A percentile compares a stretch with the other conserved stretches of the same genome.
These are phyloP conservation scores for Arctium minus DNA, from an alignment of 129 eudicot genomes.

Conservation along the genomic window DNA sequence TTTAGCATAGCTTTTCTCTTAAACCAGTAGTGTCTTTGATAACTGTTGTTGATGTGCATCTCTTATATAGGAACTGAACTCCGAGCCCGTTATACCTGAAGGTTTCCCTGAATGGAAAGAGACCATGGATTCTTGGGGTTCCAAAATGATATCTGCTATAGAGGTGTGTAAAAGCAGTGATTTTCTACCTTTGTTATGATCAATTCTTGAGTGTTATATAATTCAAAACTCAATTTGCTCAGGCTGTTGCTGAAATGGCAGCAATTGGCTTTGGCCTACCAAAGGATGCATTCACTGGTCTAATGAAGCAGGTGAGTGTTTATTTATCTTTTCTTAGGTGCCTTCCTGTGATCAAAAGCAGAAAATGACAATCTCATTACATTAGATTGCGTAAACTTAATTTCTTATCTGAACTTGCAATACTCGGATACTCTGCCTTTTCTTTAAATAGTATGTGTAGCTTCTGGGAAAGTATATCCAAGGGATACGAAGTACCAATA, in stretches of 20 bases:
- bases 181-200: background rate
- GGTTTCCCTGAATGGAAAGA: slow-evolving; percentile 95
- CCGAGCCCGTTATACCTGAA: slow-evolving; percentile 93
- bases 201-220: background rate
- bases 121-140: slow-evolving; percentile 94
- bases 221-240: slow-evolving; percentile 16
- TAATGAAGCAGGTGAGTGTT: slow-evolving; percentile 72
- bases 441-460: background rate
- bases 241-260: slow-evolving; percentile 99
- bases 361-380: background rate
- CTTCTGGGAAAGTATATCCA: background rate
- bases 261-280: slow-evolving; percentile 91
- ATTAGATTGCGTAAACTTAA: background rate
- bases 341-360: background rate
- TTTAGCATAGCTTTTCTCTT: slow-evolving; percentile 12
- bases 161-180: slow-evolving; percentile 44
- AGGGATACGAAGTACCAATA: background rate
- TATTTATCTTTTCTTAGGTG: background rate
- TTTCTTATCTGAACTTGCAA: background rate
- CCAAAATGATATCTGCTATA: slow-evolving; percentile 83
- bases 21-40: background rate
- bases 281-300: slow-evolving; percentile 86
- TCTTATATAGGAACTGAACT: slow-evolving; percentile 64
- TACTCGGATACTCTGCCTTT: background rate
- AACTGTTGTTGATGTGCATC: slow-evolving; percentile 9